A percentile compares a stretch with the other conserved stretches of the same genome.
Evolutionary conservation across 352 stramenopile species (phyloP).

Genomic region (Phytophthora podocarpi): DNA sequence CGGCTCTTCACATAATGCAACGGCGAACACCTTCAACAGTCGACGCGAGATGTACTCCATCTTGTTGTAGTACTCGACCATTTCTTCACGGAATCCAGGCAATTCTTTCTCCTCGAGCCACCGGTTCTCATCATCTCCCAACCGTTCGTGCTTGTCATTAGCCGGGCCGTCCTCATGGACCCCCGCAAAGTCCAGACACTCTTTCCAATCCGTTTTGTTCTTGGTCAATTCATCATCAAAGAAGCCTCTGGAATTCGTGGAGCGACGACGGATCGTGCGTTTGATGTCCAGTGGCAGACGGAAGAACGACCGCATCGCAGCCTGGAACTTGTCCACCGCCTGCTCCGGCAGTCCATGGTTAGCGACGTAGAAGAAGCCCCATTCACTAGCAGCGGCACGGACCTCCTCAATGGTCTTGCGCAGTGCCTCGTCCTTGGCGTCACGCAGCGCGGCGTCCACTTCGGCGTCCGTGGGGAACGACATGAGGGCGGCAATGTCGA

Average conservation of each 20-base stretch:
- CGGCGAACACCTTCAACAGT: conserved; percentile 59
- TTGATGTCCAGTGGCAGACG: conserved; percentile 66
- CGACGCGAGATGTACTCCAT: conserved; percentile 63
- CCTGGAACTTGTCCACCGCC: conserved; percentile 76
- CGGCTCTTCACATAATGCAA: conserved; percentile 46
- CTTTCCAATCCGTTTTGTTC: conserved; percentile 93
- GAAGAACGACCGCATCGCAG: conserved; percentile 87
- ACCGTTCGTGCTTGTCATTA: conserved; percentile 61
- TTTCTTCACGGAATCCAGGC: conserved; percentile 55
- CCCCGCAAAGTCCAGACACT: conserved; percentile 71
- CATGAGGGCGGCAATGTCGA: conserved; percentile 65
- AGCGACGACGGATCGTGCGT: conserved; percentile 62
- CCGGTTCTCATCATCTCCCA: conserved; percentile 89
- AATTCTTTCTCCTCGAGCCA: conserved; percentile 56
- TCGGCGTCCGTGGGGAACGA: conserved; percentile 33
- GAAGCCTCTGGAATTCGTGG: conserved; percentile 89
- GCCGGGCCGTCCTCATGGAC: conserved; percentile 45
- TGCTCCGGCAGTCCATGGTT: conserved; percentile 73
- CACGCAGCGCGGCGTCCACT: no score
- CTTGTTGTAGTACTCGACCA: conserved; percentile 44
- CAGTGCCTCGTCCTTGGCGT: no score
- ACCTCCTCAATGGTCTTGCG: no score
- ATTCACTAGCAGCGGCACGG: no score
- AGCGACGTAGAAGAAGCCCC: conserved; percentile 94
- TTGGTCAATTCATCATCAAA: conserved; percentile 96